Evolutionary conservation across 2,329 filamentous ascomycete species (phyloP), one percentile per base, ranked within the genome.

Genomic region (Dothidotthia symphoricarpi): DNA sequence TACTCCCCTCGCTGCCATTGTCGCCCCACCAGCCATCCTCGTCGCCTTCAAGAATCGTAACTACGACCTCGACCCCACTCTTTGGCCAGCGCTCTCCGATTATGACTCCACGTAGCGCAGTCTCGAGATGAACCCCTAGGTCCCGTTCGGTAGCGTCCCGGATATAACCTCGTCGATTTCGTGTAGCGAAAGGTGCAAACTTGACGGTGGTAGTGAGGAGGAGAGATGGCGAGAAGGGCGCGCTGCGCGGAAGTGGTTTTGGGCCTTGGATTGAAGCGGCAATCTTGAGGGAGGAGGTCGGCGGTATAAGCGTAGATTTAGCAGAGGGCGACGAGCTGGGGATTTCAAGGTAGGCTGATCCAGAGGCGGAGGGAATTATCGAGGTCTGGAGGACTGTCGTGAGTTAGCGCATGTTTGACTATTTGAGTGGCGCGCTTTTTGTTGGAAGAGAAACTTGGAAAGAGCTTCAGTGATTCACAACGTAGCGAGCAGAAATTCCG

Each of bases 31-130:
- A 82, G 24, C 74, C 73, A 55, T 91, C 85, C 63, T 96, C 88
- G 60, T 97, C 93, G 3, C 88, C 91, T 69, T 98, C 93, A 13
- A 98, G 75, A 32, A 98, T 82, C 0, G 89, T 96, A 32, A 98
- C 82, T 13, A 95, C 84, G 27, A 98, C 83, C 63, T 98, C 93
- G n/a, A 95, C 83, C 29, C 88, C 90, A 64, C 88, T 95, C 74
- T 98, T 98, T n/a, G 93, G 93, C 88, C 91, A 98, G 41, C 91
- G 77, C 63, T 96, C 90, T 11, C 88, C 89, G 59, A 97, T 91
- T 34, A 97, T 82, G 6, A 88, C 86, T 1, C 91, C 91, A 24
- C 89, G 80, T 34, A 98, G 75, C 16, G 93, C 90, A 12, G 88
- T 91, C 67, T 97, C 90, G 3, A 98, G 74, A 64, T 97, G 91